Percentiles rank a stretch among this genome's conserved stretches.
These are phyloP conservation scores for Leccinum subrobustum DNA, from an alignment of 1,284 basidiomycete species.

Conservation along the genomic window DNA sequence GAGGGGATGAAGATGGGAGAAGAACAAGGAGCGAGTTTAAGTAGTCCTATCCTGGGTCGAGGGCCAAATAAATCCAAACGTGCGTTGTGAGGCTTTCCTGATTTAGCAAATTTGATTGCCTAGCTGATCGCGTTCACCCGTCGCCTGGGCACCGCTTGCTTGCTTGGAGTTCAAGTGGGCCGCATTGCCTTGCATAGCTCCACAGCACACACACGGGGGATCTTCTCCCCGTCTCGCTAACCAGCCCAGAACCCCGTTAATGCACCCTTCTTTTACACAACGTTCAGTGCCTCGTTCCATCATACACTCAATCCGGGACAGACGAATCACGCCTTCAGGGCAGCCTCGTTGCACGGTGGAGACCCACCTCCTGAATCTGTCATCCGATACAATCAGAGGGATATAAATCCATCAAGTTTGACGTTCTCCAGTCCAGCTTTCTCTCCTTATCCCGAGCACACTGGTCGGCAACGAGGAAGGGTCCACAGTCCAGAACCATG, in stretches of 20 bases:
- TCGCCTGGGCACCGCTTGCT: slow-evolving; percentile 21
- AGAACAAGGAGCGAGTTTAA: slow-evolving; percentile 26
- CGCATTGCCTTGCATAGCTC: slow-evolving; percentile 16
- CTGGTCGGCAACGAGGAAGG: neutral
- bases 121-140: slow-evolving; percentile 12
- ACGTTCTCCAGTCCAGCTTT: neutral
- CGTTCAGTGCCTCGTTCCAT: slow-evolving; percentile 6
- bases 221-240: neutral
- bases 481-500: slow-evolving; percentile 10
- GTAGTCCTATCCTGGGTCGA: slow-evolving; percentile 30
- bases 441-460: neutral
- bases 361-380: neutral
- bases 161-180: slow-evolving; percentile 10
- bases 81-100: slow-evolving; percentile 8
- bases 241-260: slow-evolving; percentile 6
- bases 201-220: neutral
- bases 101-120: slow-evolving; percentile 14
- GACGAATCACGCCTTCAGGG: neutral
- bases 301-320: slow-evolving; percentile 1
- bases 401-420: neutral
- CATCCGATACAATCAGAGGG: neutral
- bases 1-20: slow-evolving; percentile 27
- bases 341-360: neutral
- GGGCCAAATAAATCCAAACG: slow-evolving; percentile 35
- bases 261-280: slow-evolving; percentile 5